These are phyloP conservation scores for Tricholoma matsutake DNA, from an alignment of 768 basidiomycete genomes.

Conservation along the genomic window DNA sequence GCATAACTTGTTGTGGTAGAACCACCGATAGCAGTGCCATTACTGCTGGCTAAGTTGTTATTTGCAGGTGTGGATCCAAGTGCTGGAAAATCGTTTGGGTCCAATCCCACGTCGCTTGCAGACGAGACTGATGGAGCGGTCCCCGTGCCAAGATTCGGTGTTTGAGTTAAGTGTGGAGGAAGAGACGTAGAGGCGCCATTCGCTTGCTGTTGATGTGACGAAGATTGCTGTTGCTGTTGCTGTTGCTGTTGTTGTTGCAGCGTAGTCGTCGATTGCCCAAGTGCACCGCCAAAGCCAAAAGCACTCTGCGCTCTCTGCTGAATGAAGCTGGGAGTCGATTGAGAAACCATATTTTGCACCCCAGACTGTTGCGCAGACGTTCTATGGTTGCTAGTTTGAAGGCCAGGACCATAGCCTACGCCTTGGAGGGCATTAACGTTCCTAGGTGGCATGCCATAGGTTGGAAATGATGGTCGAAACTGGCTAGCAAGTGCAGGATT, in stretches of 20 bases:
- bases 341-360: constrained; percentile 52
- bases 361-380: constrained; percentile 52
- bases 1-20: constrained; percentile 70
- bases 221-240: constrained; percentile 39
- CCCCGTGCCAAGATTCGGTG: constrained; percentile 41
- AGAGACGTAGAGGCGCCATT: constrained; percentile 52
- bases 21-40: constrained; percentile 29
- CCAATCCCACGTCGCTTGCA: constrained; percentile 72
- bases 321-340: constrained; percentile 61
- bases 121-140: constrained; percentile 58
- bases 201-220: constrained; percentile 50
- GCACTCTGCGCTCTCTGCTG: constrained; percentile 58
- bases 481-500: constrained; percentile 60
- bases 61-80: constrained; percentile 62
- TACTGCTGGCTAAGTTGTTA: constrained; percentile 36
- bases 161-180: constrained; percentile 55
- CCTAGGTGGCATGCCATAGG: constrained; percentile 61
- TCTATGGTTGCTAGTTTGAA: constrained; percentile 61
- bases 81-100: constrained; percentile 87
- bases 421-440: constrained; percentile 48
- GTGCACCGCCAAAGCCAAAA: constrained; percentile 63
- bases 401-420: constrained; percentile 50
- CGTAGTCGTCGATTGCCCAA: constrained; percentile 40
- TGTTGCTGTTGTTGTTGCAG: constrained; percentile 35
- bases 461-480: constrained; percentile 55